Base-by-base conservation (phyloP, 78 protist genomes). In the Chrysochromulina tobinii region DNA sequence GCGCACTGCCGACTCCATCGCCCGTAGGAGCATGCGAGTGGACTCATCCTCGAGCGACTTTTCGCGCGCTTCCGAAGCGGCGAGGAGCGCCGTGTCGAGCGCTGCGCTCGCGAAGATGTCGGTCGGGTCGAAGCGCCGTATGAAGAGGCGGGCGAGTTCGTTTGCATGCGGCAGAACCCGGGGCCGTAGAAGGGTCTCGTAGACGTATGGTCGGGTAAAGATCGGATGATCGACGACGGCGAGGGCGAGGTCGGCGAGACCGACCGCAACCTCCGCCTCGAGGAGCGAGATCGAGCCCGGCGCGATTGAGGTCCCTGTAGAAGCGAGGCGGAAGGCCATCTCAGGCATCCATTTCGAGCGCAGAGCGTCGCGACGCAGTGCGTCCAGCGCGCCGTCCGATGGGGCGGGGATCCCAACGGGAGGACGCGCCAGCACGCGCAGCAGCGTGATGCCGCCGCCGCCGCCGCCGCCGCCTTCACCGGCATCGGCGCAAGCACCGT, bases 311-410 rank as follows among this genome's bases (percentile, higher is more conserved):
- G 3, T 38, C 38, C 38, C 38, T 38, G 38, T 38, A 38, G 38
- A 38, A 38, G 83, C 83, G 58, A 75, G 83, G 23, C 58, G 1
- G 57, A 75, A 57, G 5, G 57, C 57, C 2, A 3, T 50, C 12
- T 75, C 83, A 57, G 11, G 58, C 58, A 75, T 18, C 83, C 83
- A 75, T 57, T 75, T 75, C 58, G 50, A 9, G 83, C 83, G 83
- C 14, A 2, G 18, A 54, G 50, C 17, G 57, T 75, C 83, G 58
- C 12, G 7, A 1, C 12, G 7, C 2, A 75, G 83, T 17, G 1
- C 25, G 27, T 4, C 12, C 81, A 38, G 27, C 57, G 38, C 58
- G 58, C 58, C 51, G 25, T 3, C 58, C 14, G 58, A 4, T 18
- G 3, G 27, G n/a, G 23, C 23, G 17, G 38, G 15, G 54, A 3